Evolutionary conservation across 495 filamentous ascomycete species (phyloP).

Genomic region (Penicillium goetzii): DNA sequence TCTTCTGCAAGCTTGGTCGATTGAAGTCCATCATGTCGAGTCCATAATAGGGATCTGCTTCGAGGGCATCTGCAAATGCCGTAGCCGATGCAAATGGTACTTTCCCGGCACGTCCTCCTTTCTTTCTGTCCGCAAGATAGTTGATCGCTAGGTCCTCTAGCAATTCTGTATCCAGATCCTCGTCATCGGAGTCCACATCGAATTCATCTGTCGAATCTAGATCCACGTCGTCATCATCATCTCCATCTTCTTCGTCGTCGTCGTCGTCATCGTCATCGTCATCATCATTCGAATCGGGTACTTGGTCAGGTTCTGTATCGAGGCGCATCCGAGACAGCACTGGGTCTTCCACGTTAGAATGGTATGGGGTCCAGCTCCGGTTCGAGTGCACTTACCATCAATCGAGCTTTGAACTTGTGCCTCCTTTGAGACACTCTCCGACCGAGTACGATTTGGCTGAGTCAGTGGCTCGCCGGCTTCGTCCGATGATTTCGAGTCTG

Average conservation of each 20-base stretch:
- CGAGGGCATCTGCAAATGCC: slow-evolving; percentile 66
- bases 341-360: slow-evolving; percentile 14
- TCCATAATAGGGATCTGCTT: slow-evolving; percentile 65
- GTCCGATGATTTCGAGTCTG: slow-evolving; percentile 11
- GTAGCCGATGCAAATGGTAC: slow-evolving; percentile 60
- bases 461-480: not conserved
- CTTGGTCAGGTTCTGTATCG: slow-evolving; percentile 17
- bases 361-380: not conserved
- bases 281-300: slow-evolving; percentile 10
- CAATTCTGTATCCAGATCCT: slow-evolving; percentile 21
- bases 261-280: not conserved
- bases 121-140: slow-evolving; percentile 17
- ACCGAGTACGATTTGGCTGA: slow-evolving; percentile 1
- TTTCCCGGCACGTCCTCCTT: slow-evolving; percentile 19
- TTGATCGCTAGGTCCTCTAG: slow-evolving; percentile 27
- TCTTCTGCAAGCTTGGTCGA: slow-evolving; percentile 59
- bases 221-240: slow-evolving; percentile 32
- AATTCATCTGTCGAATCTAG: slow-evolving; percentile 11
- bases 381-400: slow-evolving; percentile 8
- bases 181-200: slow-evolving; percentile 15
- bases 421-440: not conserved
- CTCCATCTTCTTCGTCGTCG: not conserved
- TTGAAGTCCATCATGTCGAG: slow-evolving; percentile 86
- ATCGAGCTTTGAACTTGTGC: slow-evolving; percentile 15
- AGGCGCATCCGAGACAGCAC: slow-evolving; percentile 25